Percentiles rank a stretch among this genome's conserved stretches.
Evolutionary conservation across 176 grass and related monocot species (phyloP).

Genomic region (Lolium multiflorum): DNA sequence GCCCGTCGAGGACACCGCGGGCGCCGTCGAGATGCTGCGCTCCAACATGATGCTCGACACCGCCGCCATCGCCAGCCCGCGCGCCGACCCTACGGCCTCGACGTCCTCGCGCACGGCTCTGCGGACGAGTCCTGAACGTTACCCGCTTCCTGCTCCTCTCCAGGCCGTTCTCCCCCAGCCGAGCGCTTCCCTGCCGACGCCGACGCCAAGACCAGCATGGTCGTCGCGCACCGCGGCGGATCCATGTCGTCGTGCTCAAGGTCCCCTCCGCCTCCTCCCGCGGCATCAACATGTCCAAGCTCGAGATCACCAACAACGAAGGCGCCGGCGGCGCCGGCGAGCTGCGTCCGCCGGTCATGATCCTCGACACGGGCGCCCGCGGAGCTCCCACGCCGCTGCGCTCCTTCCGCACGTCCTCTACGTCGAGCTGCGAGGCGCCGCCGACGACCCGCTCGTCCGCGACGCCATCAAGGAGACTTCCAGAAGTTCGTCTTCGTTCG

Average conservation of each 20-base stretch:
- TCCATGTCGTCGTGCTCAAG: conserved; percentile 88
- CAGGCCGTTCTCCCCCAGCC: conserved; percentile 35
- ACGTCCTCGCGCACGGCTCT: conserved; percentile 81
- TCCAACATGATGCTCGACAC: conserved; percentile 73
- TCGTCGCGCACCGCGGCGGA: conserved; percentile 80
- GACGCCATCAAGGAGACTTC: conserved; percentile 81
- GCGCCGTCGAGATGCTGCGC: conserved; percentile 91
- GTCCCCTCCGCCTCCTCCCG: conserved; percentile 82
- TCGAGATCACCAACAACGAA: conserved; percentile 89
- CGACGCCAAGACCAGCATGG: conserved; percentile 81
- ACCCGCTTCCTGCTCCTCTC: conserved; percentile 87
- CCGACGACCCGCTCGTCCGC: conserved; percentile 64
- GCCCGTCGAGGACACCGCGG: conserved; percentile 94
- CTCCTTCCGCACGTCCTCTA: conserved; percentile 94
- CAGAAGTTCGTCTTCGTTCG: conserved; percentile 78
- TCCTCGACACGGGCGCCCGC: conserved; percentile 75
- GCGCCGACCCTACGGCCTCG: conserved; percentile 74
- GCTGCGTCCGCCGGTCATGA: conserved; percentile 64
- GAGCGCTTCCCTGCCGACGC: conserved; percentile 5
- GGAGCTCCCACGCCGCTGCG: conserved; percentile 63
- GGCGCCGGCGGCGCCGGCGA: not conserved
- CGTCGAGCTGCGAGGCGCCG: conserved; percentile 89
- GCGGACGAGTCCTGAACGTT: conserved; percentile 97
- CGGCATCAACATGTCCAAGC: conserved; percentile 79
- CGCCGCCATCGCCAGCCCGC: conserved; percentile 88